These are phyloP conservation scores for Neurospora sp. DNA, from an alignment of 495 filamentous ascomycete genomes.

Conservation along the genomic window DNA sequence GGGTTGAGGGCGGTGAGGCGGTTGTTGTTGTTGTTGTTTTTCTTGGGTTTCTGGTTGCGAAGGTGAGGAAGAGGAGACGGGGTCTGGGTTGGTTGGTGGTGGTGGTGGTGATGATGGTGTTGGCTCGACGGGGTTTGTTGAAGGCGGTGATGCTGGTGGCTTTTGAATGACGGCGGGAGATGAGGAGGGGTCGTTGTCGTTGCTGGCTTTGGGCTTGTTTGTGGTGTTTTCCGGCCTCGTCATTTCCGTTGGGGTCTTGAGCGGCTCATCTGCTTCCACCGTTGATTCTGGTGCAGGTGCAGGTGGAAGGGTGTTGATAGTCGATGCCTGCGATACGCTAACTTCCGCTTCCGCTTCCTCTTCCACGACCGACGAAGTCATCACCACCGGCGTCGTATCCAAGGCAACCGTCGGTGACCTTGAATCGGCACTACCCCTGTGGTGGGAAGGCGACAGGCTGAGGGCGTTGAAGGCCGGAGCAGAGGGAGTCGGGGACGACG, in stretches of 20 bases:
- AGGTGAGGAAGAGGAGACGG: background rate
- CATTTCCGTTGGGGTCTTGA: background rate
- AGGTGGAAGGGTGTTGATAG: background rate
- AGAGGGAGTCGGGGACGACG: background rate
- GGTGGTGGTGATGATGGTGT: background rate
- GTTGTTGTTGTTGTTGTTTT: background rate
- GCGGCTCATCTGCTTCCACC: background rate
- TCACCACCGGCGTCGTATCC: slow-evolving; percentile 23
- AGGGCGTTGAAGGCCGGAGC: background rate
- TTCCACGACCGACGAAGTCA: slow-evolving; percentile 21
- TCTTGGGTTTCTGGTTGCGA: slow-evolving; percentile 1
- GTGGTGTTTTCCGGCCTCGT: slow-evolving; percentile 9
- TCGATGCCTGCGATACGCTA: background rate
- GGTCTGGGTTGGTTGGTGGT: background rate
- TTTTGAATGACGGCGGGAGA: background rate
- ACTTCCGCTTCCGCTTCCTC: background rate
- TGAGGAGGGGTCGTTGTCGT: background rate
- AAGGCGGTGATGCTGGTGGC: background rate
- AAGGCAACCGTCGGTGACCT: slow-evolving; percentile 21
- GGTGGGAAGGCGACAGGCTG: slow-evolving; percentile 13
- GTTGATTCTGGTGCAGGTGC: background rate
- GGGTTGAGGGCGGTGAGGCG: slow-evolving; percentile 17
- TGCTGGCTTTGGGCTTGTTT: slow-evolving; percentile 4
- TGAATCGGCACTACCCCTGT: slow-evolving; percentile 4
- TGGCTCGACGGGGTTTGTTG: background rate